Evolutionary conservation across 352 stramenopile species (phyloP), one percentile per base, ranked within the genome.

Genomic region (Globisporangium rhizosaccharum): DNA sequence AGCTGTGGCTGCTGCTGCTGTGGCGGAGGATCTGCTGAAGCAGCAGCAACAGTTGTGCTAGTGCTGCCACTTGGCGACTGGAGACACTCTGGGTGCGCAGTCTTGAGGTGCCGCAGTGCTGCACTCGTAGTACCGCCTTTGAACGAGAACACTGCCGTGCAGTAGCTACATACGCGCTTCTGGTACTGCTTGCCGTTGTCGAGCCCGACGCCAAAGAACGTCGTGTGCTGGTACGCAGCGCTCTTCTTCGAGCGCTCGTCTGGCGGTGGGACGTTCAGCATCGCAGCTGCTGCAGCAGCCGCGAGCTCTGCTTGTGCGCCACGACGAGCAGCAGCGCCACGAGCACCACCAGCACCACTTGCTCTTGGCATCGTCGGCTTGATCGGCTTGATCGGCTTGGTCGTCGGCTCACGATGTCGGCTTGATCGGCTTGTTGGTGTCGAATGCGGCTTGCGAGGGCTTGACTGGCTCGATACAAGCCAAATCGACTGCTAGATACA

Each of bases 121-220:
- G 73, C 64, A 61, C 76, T 85, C 1, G 76, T 85, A 3, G 76
- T 85, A 36, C 76, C 71, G 47, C 68, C 66, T 52, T 71, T 74
- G 60, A 85, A 83, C 25, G 76, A 82, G 63, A 85, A 85, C 10
- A 68, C 60, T 3, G 65, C 59, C 44, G 67, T 63, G 52, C 76
- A 85, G 51, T 82, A 82, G 42, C 59, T 67, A 58, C 76, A 85
- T 20, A 54, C 59, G 42, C 76, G 76, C 36, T 72, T 50, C 37
- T 83, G 66, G 51, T 69, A 79, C 45, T 65, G 44, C 54, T 73
- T 67, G 20, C 70, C 73, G 30, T 39, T 57, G 50, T 81, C 75
- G 44, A 61, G 30, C 47, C 61, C 25, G 9, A 71, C 4, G 7
- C 62, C 48, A 53, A 65, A 64, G 23, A 66, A 70, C 50, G 57